These are phyloP conservation scores for Parastagonospora avenae DNA, from an alignment of 2,329 filamentous ascomycete species.

Conservation along the genomic window DNA sequence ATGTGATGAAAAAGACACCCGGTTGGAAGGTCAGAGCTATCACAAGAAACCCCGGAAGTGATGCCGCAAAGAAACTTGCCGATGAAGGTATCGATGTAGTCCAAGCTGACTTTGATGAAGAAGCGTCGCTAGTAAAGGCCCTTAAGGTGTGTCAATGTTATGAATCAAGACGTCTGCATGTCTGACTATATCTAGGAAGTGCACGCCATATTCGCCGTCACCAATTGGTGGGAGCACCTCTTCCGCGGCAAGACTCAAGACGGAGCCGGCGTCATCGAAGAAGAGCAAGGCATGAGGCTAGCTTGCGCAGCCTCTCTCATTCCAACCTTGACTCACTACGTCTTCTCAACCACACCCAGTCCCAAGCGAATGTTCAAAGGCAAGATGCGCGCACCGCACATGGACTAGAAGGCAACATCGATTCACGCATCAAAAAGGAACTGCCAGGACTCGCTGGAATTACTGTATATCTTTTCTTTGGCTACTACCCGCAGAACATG, in stretches of 20 bases:
- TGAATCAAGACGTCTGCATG: background rate
- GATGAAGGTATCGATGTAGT: constrained; percentile 27
- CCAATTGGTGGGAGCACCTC: constrained; percentile 49
- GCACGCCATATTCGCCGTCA: constrained; percentile 47
- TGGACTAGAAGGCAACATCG: constrained; percentile 52
- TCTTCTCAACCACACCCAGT: constrained; percentile 55
- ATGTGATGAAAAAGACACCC: constrained; percentile 26
- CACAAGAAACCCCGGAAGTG: constrained; percentile 23
- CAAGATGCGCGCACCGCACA: constrained; percentile 47
- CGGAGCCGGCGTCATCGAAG: constrained; percentile 47
- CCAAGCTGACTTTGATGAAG: constrained; percentile 26
- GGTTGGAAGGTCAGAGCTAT: constrained; percentile 32
- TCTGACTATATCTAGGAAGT: constrained; percentile 11
- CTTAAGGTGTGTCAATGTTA: constrained; percentile 16
- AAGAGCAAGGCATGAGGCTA: constrained; percentile 49
- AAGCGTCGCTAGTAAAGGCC: constrained; percentile 18
- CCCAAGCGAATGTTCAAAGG: constrained; percentile 38
- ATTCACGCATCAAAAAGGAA: constrained; percentile 49
- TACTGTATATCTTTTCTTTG: constrained; percentile 36
- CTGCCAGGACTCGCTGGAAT: constrained; percentile 30
- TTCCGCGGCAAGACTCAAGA: constrained; percentile 35
- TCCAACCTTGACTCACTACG: constrained; percentile 49
- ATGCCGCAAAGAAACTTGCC: constrained; percentile 27
- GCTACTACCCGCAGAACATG: constrained; percentile 39
- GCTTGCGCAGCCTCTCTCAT: constrained; percentile 49